Conservation (phyloP, 202 grass and related monocot genomes). For the Setaria viridis region DNA sequence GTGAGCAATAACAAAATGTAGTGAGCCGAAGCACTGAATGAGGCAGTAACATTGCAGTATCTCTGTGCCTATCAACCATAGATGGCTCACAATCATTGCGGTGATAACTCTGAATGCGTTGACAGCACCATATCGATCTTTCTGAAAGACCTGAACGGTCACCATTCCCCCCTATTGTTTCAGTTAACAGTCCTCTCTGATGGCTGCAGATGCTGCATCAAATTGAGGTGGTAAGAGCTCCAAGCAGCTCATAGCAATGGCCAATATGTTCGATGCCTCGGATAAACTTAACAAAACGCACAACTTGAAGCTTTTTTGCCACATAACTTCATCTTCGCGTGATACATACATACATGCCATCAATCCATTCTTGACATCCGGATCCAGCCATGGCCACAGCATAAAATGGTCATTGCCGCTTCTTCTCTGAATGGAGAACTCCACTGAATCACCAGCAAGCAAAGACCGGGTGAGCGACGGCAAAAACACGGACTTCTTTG, state of each 20-base stretch:
- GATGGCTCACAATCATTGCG: not conserved
- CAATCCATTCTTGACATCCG: not conserved
- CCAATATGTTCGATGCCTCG: not conserved
- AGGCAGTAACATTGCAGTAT: not conserved
- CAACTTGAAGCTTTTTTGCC: conserved; percentile 9
- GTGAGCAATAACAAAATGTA: not conserved
- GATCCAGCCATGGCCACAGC: conserved; percentile 13
- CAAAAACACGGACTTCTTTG: not conserved
- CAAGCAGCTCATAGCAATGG: not conserved
- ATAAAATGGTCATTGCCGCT: not conserved
- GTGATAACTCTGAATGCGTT: not conserved
- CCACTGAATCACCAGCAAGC: not conserved
- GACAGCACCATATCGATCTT: not conserved
- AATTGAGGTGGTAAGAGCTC: conserved; percentile 35
- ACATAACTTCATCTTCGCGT: not conserved
- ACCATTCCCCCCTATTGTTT: not conserved
- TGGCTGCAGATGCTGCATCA: not conserved
- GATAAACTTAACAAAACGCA: not conserved
- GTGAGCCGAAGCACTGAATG: not conserved
- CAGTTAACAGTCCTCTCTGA: not conserved
- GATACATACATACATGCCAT: not conserved
- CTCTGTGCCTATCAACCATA: not conserved
- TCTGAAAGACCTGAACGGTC: not conserved
- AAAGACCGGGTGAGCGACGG: not conserved
- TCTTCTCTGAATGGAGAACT: conserved; percentile 5